Conservation (phyloP, 106 monocot genomes). For the Acanthochlamys bracteata region DNA sequence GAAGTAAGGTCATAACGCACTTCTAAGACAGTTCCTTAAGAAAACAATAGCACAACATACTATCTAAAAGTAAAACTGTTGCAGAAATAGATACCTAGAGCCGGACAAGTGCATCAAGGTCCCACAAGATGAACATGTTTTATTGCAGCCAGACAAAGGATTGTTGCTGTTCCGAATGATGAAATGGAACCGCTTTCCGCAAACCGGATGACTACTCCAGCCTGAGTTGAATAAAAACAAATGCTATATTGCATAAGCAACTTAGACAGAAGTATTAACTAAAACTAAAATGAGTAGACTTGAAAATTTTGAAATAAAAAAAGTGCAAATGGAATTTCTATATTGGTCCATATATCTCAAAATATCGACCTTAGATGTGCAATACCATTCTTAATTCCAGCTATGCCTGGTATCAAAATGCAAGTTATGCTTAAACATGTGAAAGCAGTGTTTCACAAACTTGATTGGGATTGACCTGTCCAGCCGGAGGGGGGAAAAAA, state of each 20-base stretch:
- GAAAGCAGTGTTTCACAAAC: too few species aligned
- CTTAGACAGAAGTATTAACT: background rate
- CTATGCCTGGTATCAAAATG: too few species aligned
- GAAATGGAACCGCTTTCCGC: slow-evolving; percentile 87
- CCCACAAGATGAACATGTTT: slow-evolving; percentile 42
- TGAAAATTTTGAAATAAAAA: too few species aligned
- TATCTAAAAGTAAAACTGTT: background rate
- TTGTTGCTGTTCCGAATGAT: slow-evolving; percentile 61
- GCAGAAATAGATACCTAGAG: slow-evolving; percentile 31
- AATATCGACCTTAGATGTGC: too few species aligned
- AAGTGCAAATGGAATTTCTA: too few species aligned
- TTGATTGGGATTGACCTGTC: too few species aligned
- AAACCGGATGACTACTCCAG: slow-evolving; percentile 94
- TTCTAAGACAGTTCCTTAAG: background rate
- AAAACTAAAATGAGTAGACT: too few species aligned
- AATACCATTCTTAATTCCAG: too few species aligned
- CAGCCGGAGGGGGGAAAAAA: too few species aligned
- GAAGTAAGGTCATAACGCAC: too few species aligned
- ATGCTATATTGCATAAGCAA: background rate
- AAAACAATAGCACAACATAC: background rate
- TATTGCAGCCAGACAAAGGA: slow-evolving; percentile 8
- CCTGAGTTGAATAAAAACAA: slow-evolving; percentile 25
- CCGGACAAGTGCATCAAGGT: slow-evolving; percentile 25
- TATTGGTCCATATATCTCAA: too few species aligned
- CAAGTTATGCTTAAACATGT: too few species aligned